Percentiles rank a stretch among this genome's conserved stretches.
phyloP scores from a whole-genome alignment of 306 rosid genomes.

The Crataegus laevigata region DNA sequence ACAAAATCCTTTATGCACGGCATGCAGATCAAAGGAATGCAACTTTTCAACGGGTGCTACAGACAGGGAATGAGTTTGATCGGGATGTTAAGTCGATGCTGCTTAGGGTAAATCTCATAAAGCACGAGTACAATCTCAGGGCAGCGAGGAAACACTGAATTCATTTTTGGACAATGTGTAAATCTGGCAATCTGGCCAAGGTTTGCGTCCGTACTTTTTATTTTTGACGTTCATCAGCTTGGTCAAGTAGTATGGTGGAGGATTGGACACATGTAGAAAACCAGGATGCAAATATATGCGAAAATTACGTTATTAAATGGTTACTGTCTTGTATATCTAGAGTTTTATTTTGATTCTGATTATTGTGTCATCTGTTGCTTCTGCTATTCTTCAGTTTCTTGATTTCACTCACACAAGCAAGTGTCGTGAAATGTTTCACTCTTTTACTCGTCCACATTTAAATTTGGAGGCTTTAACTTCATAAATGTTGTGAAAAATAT shows the following conservation, averaged over 20 bases:
- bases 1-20: slow-evolving; percentile 87
- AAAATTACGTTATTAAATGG: slow-evolving; percentile 19
- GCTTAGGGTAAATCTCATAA: slow-evolving; percentile 84
- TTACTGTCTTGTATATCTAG: slow-evolving; percentile 42
- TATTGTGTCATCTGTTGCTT: background rate
- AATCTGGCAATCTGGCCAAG: slow-evolving; percentile 17
- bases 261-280: slow-evolving; percentile 21
- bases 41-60: slow-evolving; percentile 86
- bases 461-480: too few species aligned
- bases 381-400: background rate
- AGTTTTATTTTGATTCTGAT: background rate
- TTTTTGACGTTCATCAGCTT: slow-evolving; percentile 10
- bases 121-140: slow-evolving; percentile 66
- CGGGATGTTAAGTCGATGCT: slow-evolving; percentile 82
- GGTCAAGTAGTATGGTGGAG: slow-evolving; percentile 15
- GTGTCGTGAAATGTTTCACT: too few species aligned
- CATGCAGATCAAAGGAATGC: slow-evolving; percentile 98
- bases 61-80: slow-evolving; percentile 75
- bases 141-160: slow-evolving; percentile 62
- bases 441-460: too few species aligned
- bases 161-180: slow-evolving; percentile 1
- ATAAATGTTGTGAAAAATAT: too few species aligned
- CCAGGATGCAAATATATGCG: slow-evolving; percentile 24
- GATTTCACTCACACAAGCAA: background rate
- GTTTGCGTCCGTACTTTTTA: background rate